Conservation (phyloP, 345 rosid genomes). For the Carallia brachiata region DNA sequence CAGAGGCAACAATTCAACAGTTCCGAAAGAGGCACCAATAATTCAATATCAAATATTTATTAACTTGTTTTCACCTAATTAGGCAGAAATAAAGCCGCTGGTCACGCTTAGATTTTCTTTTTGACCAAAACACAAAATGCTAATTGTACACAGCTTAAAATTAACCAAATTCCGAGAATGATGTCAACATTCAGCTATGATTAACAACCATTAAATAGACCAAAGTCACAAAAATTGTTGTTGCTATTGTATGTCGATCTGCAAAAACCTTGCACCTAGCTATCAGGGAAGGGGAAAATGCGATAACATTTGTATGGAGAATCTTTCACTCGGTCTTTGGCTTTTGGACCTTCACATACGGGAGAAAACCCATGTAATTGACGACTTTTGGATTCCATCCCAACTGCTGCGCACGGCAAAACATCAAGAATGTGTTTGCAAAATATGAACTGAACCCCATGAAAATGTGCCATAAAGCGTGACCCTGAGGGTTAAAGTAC, state of each 20-base stretch:
- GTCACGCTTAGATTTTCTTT: background rate
- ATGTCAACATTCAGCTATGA: conserved; percentile 10
- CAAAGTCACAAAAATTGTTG: background rate
- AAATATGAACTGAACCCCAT: conserved; percentile 89
- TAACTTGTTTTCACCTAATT: too few relatives aligned
- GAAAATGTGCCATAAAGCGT: conserved; percentile 84
- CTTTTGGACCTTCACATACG: conserved; percentile 80
- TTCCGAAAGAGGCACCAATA: too few relatives aligned
- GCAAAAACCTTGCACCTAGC: conserved; percentile 9
- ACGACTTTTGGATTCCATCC: conserved; percentile 74
- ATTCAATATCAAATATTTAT: too few relatives aligned
- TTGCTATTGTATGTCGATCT: conserved; percentile 11
- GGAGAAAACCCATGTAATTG: conserved; percentile 52
- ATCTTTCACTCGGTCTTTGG: conserved; percentile 40
- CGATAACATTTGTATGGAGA: background rate
- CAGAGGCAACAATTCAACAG: too few relatives aligned
- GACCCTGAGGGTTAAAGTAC: conserved; percentile 86
- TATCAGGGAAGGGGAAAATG: background rate
- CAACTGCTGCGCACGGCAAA: conserved; percentile 84
- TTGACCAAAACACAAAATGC: conserved; percentile 5
- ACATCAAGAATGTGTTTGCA: conserved; percentile 96
- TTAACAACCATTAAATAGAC: conserved; percentile 11
- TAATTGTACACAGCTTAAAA: conserved; percentile 19
- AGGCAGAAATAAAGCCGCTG: too few relatives aligned
- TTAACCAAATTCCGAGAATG: conserved; percentile 8